Evolutionary conservation across 805 yeast species (phyloP), one percentile per base, ranked within the genome.

Genomic region (Candida insectorum): DNA sequence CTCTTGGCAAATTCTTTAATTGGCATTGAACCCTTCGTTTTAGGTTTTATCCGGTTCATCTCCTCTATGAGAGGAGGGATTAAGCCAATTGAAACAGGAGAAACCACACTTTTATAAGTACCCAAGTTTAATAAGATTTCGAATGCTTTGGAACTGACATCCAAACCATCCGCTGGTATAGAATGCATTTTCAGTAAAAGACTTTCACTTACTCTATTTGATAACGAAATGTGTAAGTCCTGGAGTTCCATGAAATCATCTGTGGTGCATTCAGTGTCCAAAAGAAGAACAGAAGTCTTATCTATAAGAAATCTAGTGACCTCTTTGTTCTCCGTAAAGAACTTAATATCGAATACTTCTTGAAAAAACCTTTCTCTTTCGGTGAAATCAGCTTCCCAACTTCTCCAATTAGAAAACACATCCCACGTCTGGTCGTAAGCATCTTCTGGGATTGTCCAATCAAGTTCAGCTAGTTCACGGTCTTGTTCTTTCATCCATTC

Each of bases 321-420:
- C 8, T 21, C n/a, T 12, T 29, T 43, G 24, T 37, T 33, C 25
- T 35, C 39, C 4, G 26, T 8, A 6, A 37, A 16, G 12, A 43
- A 28, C 2, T 30, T 30, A 9, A 40, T 22, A 13, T 33, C 27
- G 23, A 44, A 41, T 3, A 41, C 9, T 15, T 34, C 10, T 19
- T 47, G 45, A 23, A 54, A 48, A 40, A 52, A 49, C 10, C 30
- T 26, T 23, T 36, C 36, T 30, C 59, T 38, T 36, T 51, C 50
- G 7, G 33, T 32, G 11, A 40, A 39, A 20, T 78, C 68, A 27
- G 84, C 81, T 47, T 91, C 98, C 97, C 97, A 89, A 39, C 79
- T 77, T 65, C 97, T 75, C 97, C 97, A 93, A 10, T 71, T 65
- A 0, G 79, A 65, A 47, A 88, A 87, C 1, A 79, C 67, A 3